Conservation (phyloP, 169 alveolate species). For the Cryptosporidium ubiquitum region DNA sequence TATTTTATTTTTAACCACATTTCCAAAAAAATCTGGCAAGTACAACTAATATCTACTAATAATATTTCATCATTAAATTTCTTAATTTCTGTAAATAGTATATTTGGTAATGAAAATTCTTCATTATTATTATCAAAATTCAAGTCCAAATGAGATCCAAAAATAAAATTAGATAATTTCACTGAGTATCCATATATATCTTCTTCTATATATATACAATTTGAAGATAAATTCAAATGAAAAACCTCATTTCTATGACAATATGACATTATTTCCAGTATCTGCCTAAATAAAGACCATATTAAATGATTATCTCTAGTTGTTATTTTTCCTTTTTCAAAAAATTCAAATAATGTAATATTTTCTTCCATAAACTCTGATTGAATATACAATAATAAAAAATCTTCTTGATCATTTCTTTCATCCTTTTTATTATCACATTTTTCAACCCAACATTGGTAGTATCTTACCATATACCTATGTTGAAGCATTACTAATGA, state of each 20-base stretch:
- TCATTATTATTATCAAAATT: background rate
- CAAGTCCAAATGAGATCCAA: slow-evolving; percentile 19
- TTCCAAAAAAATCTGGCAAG: slow-evolving; percentile 11
- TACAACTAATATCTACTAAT: background rate
- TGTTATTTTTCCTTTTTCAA: slow-evolving; percentile 18
- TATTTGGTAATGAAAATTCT: background rate
- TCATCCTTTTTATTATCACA: slow-evolving; percentile 4
- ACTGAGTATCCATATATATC: slow-evolving; percentile 59
- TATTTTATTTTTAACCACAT: slow-evolving; percentile 63
- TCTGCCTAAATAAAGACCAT: slow-evolving; percentile 65
- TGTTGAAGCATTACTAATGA: slow-evolving; percentile 71
- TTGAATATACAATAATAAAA: slow-evolving; percentile 40
- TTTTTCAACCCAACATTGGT: slow-evolving; percentile 71
- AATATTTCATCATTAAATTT: background rate
- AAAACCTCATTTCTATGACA: slow-evolving; percentile 39
- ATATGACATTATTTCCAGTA: slow-evolving; percentile 49
- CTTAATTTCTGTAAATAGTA: background rate
- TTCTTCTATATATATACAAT: slow-evolving; percentile 47
- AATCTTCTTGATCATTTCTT: background rate
- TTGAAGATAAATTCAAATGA: slow-evolving; percentile 54
- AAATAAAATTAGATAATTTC: slow-evolving; percentile 53
- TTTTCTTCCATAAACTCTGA: slow-evolving; percentile 51
- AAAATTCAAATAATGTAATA: slow-evolving; percentile 13
- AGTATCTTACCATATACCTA: slow-evolving; percentile 51
- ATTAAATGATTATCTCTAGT: slow-evolving; percentile 30